Evolutionary conservation across 768 basidiomycete species (phyloP), one percentile per base, ranked within the genome.

Genomic region (Pisolithus albus): DNA sequence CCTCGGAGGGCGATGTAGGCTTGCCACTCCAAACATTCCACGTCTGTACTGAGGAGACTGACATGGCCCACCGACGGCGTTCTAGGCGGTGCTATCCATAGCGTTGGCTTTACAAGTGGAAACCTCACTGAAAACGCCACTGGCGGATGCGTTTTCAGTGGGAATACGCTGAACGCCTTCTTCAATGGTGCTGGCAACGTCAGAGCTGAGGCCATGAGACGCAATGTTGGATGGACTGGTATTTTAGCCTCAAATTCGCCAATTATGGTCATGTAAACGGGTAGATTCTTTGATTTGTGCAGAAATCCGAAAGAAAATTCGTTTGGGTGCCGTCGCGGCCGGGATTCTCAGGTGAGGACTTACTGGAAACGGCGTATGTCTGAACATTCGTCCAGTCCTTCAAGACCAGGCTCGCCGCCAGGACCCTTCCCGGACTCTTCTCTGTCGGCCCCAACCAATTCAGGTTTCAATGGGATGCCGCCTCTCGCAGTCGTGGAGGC

Each of bases 21-120:
- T 66, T 92, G 90, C 89, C 89, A 92, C 69, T 89, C 91, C 62
- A 92, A 78, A 64, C 89, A 92, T 59, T 91, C 88, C 58, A 91
- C 83, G 68, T 92, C 89, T 49, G 75, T 65, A 67, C 86, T 88
- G 54, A 92, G 77, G 3, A 70, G 59, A 55, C 53, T 15, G 57
- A 54, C 46, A 52, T 47, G 46, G 55, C 40, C 47, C 19, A 51
- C 36, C 28, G 37, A 21, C 7, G 38, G 21, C 45, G 46, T 54
- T 48, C 63, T 58, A 2, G 82, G 83, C 19, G 80, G 77, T 15
- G 72, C 72, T 21, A 90, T 79, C 84, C 87, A 89, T 42, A 92
- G 75, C 0, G 83, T 71, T 21, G 86, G 60, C 67, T 72, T 56
- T 2, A 53, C 53, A 16, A 66, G 51, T 16, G 61, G 58, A 26